Evolutionary conservation across 2,329 filamentous ascomycete genomes (phyloP), one percentile per base, ranked within the genome.

Genomic region (Clathrospora elynae): DNA sequence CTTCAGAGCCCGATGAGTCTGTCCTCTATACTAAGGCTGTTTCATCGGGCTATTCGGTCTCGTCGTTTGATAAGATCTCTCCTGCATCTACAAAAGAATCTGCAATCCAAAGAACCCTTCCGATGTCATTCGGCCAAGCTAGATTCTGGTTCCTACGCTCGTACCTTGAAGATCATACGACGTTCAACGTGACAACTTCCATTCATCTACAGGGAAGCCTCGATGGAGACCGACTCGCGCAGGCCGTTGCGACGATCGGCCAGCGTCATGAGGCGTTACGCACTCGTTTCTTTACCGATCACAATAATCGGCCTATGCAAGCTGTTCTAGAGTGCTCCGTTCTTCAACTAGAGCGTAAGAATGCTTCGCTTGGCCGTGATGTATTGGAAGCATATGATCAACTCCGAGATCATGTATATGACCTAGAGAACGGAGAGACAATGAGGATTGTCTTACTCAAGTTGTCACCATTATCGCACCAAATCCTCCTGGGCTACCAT

Each of bases 401-500:
- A 9, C n/a, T 14, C 2, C 20, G 12, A 6, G 18, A 34, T 9
- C 28, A 24, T 18, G 13, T 18, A 16, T 40, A 25, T 11, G 20
- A 33, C 9, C 1, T 40, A 2, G n/a, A 6, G 2, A 5, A 3
- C 7, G 36, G 36, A 3, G 19, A 33, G 6, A 23, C 18, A 8
- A n/a, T 40, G 6, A 9, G 11, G 6, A 12, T 29, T 16, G 17
- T 18, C 10, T n/a, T 35, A 2, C 16, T 41, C 7, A 8, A 2
- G 2, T 4, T 14, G 4, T 12, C 4, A 6, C 3, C 12, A 6
- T 12, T 20, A 8, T 9, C 13, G 2, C 12, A 29, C 14, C 2
- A 19, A 1, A 3, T 43, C 5, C 11, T 43, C 1, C 2, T 43
- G 10, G 32, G 26, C 4, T 71, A 68, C 29, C 77, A 80, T 46